Evolutionary conservation across 139 green algal species (phyloP).

Genomic region (Tetradesmus obliquus): DNA sequence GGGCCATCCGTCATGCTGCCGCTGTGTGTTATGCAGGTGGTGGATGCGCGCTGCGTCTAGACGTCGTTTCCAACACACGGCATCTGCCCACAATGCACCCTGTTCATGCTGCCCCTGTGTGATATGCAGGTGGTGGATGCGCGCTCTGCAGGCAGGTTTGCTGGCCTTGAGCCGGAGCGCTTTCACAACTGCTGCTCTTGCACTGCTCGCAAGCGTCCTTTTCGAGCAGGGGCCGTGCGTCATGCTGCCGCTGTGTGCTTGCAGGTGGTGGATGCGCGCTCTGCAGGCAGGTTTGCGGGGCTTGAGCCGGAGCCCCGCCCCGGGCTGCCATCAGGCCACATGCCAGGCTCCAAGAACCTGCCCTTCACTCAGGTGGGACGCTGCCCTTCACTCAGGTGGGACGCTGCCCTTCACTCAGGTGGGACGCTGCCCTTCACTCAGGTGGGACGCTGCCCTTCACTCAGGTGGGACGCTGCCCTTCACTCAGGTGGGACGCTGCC

Average conservation of each 20-base stretch:
- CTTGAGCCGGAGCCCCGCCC: conserved; percentile 84
- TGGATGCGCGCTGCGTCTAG: no score
- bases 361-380: conserved; percentile 79
- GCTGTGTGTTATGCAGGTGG: background rate
- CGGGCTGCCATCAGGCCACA: conserved; percentile 85
- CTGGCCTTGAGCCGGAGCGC: no score
- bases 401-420: conserved; percentile 88
- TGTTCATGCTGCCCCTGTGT: background rate
- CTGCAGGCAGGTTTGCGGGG: conserved; percentile 76
- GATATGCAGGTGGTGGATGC: conserved; percentile 48
- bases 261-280: conserved; percentile 86
- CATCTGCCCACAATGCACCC: no score
- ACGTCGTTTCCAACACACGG: no score
- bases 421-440: conserved; percentile 88
- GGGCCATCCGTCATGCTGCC: no score
- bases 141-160: no score
- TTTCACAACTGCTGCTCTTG: no score
- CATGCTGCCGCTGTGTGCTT: background rate
- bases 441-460: conserved; percentile 91
- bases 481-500: conserved; percentile 84
- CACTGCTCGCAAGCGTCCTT: no score
- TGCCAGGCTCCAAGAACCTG: conserved; percentile 84
- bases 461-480: conserved; percentile 92
- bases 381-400: conserved; percentile 76
- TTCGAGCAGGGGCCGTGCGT: no score